These are phyloP conservation scores for Leccinellum rugosiceps DNA, from an alignment of 768 basidiomycete species.

Conservation along the genomic window DNA sequence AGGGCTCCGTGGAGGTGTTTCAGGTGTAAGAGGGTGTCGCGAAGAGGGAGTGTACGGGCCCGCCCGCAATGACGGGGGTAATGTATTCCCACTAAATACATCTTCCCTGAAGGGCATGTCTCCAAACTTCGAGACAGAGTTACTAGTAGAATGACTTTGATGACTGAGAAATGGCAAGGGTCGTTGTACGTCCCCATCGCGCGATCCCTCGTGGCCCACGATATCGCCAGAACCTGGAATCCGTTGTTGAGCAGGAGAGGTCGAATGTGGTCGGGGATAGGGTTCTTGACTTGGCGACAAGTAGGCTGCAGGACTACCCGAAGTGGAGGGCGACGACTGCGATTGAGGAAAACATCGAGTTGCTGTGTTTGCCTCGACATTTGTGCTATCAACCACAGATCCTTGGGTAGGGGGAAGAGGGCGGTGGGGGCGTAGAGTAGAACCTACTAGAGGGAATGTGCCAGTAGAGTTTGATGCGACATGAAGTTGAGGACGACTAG, in stretches of 20 bases:
- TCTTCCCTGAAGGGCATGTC: slow-evolving; percentile 31
- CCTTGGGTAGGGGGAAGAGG: slow-evolving; percentile 32
- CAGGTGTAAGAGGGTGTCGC: slow-evolving; percentile 37
- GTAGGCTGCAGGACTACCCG: slow-evolving; percentile 22
- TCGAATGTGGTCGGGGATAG: slow-evolving; percentile 61
- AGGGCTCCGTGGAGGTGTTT: slow-evolving; percentile 64
- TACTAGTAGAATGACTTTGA: slow-evolving; percentile 26
- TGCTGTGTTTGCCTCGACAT: slow-evolving; percentile 15
- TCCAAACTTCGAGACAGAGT: slow-evolving; percentile 31
- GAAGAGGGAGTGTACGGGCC: slow-evolving; percentile 24
- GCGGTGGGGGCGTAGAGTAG: slow-evolving; percentile 23
- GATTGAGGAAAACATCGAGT: slow-evolving; percentile 22
- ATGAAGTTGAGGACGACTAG: slow-evolving; percentile 29
- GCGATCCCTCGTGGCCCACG: slow-evolving; percentile 16
- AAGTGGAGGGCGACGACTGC: slow-evolving; percentile 23
- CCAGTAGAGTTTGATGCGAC: slow-evolving; percentile 16
- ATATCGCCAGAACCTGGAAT: slow-evolving; percentile 20
- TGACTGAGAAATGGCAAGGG: slow-evolving; percentile 23
- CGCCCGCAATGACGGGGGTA: slow-evolving; percentile 28
- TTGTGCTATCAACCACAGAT: slow-evolving; percentile 16
- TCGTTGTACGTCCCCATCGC: slow-evolving; percentile 31
- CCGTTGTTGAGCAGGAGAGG: slow-evolving; percentile 37
- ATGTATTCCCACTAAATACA: slow-evolving; percentile 19
- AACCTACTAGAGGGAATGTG: slow-evolving; percentile 8
- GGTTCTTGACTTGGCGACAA: slow-evolving; percentile 54